Evolutionary conservation across 176 grass and related monocot species (phyloP).

Genomic region (Juncus effusus): DNA sequence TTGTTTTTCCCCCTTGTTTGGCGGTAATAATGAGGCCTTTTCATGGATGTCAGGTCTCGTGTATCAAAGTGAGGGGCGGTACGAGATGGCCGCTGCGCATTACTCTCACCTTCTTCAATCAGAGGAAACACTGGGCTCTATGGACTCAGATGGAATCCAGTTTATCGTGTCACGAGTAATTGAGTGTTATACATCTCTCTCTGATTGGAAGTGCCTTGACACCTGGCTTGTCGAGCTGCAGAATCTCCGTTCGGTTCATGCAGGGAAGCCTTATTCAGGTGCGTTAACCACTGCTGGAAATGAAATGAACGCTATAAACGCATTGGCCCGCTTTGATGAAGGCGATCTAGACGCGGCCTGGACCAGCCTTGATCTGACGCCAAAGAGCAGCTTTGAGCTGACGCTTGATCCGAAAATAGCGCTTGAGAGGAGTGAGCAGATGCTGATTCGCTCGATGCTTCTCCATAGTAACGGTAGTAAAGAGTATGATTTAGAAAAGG

Average conservation of each 20-base stretch:
- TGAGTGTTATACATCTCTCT: slow-evolving; percentile 87
- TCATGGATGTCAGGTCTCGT: slow-evolving; percentile 93
- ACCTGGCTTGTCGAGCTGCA: slow-evolving; percentile 88
- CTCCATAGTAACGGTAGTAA: slow-evolving; percentile 39
- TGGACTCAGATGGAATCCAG: slow-evolving; percentile 90
- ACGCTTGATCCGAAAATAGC: slow-evolving; percentile 85
- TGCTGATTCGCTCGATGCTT: slow-evolving; percentile 92
- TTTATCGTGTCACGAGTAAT: slow-evolving; percentile 82
- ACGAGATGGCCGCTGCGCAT: slow-evolving; percentile 90
- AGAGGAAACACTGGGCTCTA: slow-evolving; percentile 63
- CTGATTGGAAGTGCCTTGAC: slow-evolving; percentile 97
- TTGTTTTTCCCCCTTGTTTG: slow-evolving; percentile 65
- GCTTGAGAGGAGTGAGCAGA: slow-evolving; percentile 91
- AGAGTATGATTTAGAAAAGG: slow-evolving; percentile 60
- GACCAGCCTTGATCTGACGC: slow-evolving; percentile 91
- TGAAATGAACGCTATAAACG: slow-evolving; percentile 93
- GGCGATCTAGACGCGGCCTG: slow-evolving; percentile 78
- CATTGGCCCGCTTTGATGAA: slow-evolving; percentile 75
- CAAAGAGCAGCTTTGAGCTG: slow-evolving; percentile 79
- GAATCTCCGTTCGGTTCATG: slow-evolving; percentile 76
- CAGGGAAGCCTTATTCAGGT: slow-evolving; percentile 95
- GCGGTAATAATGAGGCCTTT: slow-evolving; percentile 48
- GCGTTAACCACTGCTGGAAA: slow-evolving; percentile 83
- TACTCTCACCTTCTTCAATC: slow-evolving; percentile 88
- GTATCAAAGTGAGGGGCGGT: slow-evolving; percentile 76